These are phyloP conservation scores for Yamagishiella unicocca DNA, from an alignment of 139 green algal species.

Conservation along the genomic window DNA sequence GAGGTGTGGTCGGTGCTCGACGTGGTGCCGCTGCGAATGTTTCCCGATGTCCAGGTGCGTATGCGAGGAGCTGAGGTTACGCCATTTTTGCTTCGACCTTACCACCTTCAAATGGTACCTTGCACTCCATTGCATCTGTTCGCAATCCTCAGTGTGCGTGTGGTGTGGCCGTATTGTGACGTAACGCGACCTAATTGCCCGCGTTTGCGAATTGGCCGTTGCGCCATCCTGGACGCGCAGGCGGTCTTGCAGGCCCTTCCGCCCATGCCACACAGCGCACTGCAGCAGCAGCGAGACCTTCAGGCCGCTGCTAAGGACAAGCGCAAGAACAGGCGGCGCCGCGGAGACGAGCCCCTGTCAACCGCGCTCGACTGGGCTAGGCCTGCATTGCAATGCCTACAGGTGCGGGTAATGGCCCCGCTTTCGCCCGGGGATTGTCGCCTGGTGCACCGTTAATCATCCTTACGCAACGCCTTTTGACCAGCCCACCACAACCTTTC, in stretches of 20 bases:
- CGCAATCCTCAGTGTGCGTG: background rate
- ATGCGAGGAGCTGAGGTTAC: background rate
- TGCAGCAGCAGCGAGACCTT: constrained; percentile 34
- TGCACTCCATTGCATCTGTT: background rate
- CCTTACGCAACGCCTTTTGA: too few species aligned
- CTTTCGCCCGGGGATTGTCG: too few species aligned
- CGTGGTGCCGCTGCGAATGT: constrained; percentile 38
- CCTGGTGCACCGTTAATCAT: too few species aligned
- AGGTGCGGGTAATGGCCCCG: constrained; percentile 15
- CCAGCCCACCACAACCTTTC: too few species aligned
- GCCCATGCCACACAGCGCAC: background rate
- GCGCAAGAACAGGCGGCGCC: constrained; percentile 22
- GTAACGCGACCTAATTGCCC: too few species aligned
- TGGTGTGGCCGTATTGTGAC: too few species aligned
- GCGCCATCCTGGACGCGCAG: background rate
- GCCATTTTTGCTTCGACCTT: background rate
- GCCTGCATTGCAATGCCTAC: constrained; percentile 34
- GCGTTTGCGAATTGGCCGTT: too few species aligned
- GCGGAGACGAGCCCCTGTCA: background rate
- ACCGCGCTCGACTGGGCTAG: background rate
- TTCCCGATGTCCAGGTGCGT: constrained; percentile 30
- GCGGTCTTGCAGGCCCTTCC: background rate
- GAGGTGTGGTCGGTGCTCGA: constrained; percentile 49
- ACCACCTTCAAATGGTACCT: background rate
- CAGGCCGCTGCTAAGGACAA: background rate